These are phyloP conservation scores for Apiospora kogelbergensis DNA, from an alignment of 2,329 filamentous ascomycete genomes.

Conservation along the genomic window DNA sequence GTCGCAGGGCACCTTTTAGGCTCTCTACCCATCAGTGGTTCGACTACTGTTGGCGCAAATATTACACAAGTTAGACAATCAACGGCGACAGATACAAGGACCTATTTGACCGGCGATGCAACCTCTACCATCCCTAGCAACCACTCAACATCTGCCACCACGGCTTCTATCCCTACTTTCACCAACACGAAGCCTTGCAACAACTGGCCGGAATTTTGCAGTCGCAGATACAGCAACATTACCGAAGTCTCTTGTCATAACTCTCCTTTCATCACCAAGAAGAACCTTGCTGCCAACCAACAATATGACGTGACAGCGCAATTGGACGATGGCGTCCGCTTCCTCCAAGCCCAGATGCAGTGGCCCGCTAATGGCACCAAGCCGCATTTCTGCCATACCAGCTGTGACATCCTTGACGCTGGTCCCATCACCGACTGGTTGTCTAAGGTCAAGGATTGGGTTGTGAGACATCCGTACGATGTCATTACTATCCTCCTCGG, in stretches of 20 bases:
- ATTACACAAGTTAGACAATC: conserved; percentile 24
- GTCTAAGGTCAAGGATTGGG: conserved; percentile 67
- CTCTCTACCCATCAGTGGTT: conserved; percentile 26
- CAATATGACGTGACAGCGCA: conserved; percentile 65
- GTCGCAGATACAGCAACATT: conserved; percentile 76
- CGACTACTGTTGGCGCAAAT: conserved; percentile 31
- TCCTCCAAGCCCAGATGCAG: conserved; percentile 64
- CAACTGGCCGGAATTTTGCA: conserved; percentile 74
- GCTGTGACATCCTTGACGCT: conserved; percentile 77
- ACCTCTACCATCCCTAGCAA: conserved; percentile 40
- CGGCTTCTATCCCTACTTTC: conserved; percentile 41
- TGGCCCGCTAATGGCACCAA: conserved; percentile 49
- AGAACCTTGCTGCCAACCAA: conserved; percentile 78
- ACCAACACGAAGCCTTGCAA: conserved; percentile 81
- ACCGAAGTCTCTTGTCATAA: conserved; percentile 79
- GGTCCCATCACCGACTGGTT: conserved; percentile 78
- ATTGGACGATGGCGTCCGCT: conserved; percentile 73
- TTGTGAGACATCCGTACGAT: conserved; percentile 76
- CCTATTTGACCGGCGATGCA: conserved; percentile 47
- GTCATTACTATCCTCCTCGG: conserved; percentile 84
- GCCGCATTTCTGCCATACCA: conserved; percentile 81
- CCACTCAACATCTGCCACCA: conserved; percentile 39
- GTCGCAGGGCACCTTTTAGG: conserved; percentile 35
- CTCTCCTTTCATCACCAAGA: conserved; percentile 70
- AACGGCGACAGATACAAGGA: conserved; percentile 26